Percentiles rank a stretch among this genome's conserved stretches.
Evolutionary conservation across 2,329 filamentous ascomycete species (phyloP).

Genomic region (Aspergillus sergii): DNA sequence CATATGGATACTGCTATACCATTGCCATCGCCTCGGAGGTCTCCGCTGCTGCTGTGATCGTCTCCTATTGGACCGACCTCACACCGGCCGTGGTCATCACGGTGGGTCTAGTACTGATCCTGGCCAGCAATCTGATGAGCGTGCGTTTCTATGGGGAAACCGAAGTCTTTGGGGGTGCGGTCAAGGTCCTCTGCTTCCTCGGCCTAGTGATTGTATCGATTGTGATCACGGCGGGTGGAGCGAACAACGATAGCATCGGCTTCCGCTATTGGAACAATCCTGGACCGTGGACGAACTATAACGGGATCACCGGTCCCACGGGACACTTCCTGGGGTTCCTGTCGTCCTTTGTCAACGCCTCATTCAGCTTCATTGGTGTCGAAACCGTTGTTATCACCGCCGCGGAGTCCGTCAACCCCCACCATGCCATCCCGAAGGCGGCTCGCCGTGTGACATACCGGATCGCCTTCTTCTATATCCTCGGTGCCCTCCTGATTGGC

Average conservation of each 20-base stretch:
- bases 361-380: constrained; percentile 46
- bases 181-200: constrained; percentile 37
- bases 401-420: constrained; percentile 44
- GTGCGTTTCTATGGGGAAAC: constrained; percentile 38
- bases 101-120: constrained; percentile 32
- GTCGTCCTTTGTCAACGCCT: constrained; percentile 44
- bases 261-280: constrained; percentile 41
- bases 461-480: constrained; percentile 43
- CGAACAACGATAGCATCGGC: constrained; percentile 33
- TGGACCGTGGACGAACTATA: constrained; percentile 35
- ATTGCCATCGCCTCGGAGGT: constrained; percentile 78
- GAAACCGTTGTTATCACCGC: constrained; percentile 45
- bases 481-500: constrained; percentile 33
- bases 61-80: constrained; percentile 72
- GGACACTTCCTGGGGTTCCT: constrained; percentile 41
- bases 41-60: constrained; percentile 81
- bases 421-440: constrained; percentile 44
- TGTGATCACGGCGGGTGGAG: constrained; percentile 37
- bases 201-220: constrained; percentile 34
- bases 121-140: constrained; percentile 35
- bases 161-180: constrained; percentile 33
- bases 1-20: constrained; percentile 82
- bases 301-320: constrained; percentile 31
- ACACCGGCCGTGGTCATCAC: constrained; percentile 72
- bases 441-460: constrained; percentile 44